Percentiles rank a stretch among this genome's conserved stretches.
Conservation (phyloP, 768 basidiomycete species). For the Trametes gibbosa region DNA sequence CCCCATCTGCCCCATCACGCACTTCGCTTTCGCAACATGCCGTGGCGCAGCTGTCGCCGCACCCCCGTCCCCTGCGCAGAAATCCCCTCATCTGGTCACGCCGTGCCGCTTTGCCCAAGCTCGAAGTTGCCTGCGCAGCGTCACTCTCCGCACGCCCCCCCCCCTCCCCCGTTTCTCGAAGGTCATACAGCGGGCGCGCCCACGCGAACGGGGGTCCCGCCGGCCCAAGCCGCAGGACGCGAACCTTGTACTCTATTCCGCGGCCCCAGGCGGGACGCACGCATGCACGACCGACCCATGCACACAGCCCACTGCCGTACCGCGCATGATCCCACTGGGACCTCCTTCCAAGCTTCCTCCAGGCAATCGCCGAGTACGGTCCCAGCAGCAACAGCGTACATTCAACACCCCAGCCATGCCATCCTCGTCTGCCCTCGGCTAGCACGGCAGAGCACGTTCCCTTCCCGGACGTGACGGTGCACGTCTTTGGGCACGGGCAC, state of each 20-base stretch:
- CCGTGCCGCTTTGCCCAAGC: too few species aligned
- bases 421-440: background rate
- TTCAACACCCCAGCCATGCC: background rate
- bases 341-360: background rate
- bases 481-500: background rate
- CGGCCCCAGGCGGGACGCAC: background rate
- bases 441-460: constrained; percentile 2
- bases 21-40: background rate
- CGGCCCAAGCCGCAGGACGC: background rate
- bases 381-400: background rate
- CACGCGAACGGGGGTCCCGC: constrained; percentile 1
- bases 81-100: background rate
- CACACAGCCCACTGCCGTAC: too few species aligned
- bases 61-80: too few species aligned
- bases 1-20: background rate
- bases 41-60: background rate
- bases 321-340: too few species aligned
- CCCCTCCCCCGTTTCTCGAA: background rate
- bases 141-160: constrained; percentile 1
- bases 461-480: background rate
- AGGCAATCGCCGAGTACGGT: background rate
- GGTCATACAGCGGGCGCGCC: background rate
- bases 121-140: background rate
- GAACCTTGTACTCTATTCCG: constrained; percentile 17
- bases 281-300: background rate